A percentile compares a stretch with the other conserved stretches of the same genome.
Conservation (phyloP, 2,329 filamentous ascomycete species). For the Talaromyces sp. region DNA sequence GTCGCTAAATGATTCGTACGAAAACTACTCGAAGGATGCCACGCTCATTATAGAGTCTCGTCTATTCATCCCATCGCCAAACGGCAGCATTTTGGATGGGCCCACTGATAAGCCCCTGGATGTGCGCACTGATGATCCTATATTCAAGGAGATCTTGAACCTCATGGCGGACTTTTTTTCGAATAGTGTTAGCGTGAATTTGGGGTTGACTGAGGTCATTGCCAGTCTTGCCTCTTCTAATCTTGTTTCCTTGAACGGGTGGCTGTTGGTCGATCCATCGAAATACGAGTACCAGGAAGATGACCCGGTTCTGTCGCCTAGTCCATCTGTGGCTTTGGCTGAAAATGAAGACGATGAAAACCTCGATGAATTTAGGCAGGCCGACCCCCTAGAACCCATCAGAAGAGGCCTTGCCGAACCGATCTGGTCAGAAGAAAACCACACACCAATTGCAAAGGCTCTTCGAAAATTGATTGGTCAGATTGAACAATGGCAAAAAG, state of each 20-base stretch:
- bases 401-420: conserved; percentile 36
- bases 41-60: conserved; percentile 44
- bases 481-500: conserved; percentile 55
- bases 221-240: conserved; percentile 79
- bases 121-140: conserved; percentile 59
- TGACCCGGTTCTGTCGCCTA: conserved; percentile 9
- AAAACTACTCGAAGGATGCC: conserved; percentile 45
- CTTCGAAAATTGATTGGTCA: conserved; percentile 59
- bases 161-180: conserved; percentile 76
- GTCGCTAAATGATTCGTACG: conserved; percentile 37
- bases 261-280: conserved; percentile 72
- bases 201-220: conserved; percentile 78
- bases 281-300: conserved; percentile 48
- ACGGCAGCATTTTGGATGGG: conserved; percentile 31
- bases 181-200: conserved; percentile 86
- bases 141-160: conserved; percentile 47
- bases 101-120: conserved; percentile 59
- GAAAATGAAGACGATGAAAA: conserved; percentile 31
- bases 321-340: neutral
- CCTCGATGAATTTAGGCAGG: conserved; percentile 27
- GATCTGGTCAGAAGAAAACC: conserved; percentile 44
- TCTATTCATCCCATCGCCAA: conserved; percentile 22
- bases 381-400: conserved; percentile 21
- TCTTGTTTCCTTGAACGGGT: conserved; percentile 80
- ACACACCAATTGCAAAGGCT: conserved; percentile 47